Percentiles rank a stretch among this genome's conserved stretches.
Evolutionary conservation across 495 filamentous ascomycete genomes (phyloP).

Genomic region (Hypomontagnella monticulosa): DNA sequence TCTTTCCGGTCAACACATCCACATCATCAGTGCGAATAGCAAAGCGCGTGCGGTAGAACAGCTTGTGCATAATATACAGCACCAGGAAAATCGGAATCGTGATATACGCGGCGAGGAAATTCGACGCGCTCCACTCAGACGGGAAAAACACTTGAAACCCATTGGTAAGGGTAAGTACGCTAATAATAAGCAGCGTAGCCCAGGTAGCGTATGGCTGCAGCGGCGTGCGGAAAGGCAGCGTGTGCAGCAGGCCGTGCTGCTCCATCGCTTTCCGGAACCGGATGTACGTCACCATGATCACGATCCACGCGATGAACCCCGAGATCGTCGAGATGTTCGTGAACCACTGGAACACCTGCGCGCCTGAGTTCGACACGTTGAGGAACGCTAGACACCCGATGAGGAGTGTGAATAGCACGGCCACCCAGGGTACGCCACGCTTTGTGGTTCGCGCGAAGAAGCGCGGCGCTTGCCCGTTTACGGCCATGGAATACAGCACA

Average conservation of each 20-base stretch:
- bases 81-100: slow-evolving; percentile 56
- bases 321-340: slow-evolving; percentile 60
- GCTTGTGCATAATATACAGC: slow-evolving; percentile 56
- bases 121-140: slow-evolving; percentile 45
- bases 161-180: slow-evolving; percentile 57
- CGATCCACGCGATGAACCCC: slow-evolving; percentile 61
- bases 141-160: slow-evolving; percentile 58
- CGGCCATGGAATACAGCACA: slow-evolving; percentile 75
- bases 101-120: slow-evolving; percentile 60
- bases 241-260: slow-evolving; percentile 48
- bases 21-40: slow-evolving; percentile 46
- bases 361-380: slow-evolving; percentile 63
- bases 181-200: slow-evolving; percentile 48
- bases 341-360: slow-evolving; percentile 70
- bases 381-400: slow-evolving; percentile 72
- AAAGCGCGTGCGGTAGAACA: slow-evolving; percentile 45
- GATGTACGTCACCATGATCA: slow-evolving; percentile 58
- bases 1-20: slow-evolving; percentile 59
- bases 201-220: slow-evolving; percentile 56
- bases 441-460: slow-evolving; percentile 63
- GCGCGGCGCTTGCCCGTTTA: slow-evolving; percentile 69
- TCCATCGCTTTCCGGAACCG: slow-evolving; percentile 58
- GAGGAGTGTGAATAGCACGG: slow-evolving; percentile 63
- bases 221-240: slow-evolving; percentile 53
- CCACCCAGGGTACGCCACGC: slow-evolving; percentile 69